These are phyloP conservation scores for Talaromyces islandicus DNA, from an alignment of 2,329 filamentous ascomycete species.

Conservation along the genomic window DNA sequence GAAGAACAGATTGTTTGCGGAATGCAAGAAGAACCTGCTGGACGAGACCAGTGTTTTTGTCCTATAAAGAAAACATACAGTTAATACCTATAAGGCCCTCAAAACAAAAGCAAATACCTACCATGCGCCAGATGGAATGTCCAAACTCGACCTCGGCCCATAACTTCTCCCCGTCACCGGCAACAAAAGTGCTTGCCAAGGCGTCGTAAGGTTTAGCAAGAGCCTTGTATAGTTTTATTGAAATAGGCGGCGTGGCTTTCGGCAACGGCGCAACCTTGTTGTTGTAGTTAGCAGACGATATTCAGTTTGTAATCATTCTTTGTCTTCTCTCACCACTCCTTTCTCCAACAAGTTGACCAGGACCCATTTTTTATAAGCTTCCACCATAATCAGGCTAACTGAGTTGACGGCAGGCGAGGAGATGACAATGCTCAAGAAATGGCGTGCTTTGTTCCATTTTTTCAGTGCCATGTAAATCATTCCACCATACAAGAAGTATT, in stretches of 20 bases:
- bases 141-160: constrained; percentile 59
- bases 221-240: constrained; percentile 52
- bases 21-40: constrained; percentile 64
- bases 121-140: constrained; percentile 54
- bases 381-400: constrained; percentile 72
- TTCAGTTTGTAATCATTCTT: neutral
- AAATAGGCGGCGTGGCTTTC: constrained; percentile 47
- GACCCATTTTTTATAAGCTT: constrained; percentile 89
- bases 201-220: constrained; percentile 65
- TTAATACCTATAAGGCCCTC: neutral
- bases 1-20: constrained; percentile 68
- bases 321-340: constrained; percentile 48
- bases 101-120: constrained; percentile 23
- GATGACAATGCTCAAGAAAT: constrained; percentile 59
- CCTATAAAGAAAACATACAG: constrained; percentile 34
- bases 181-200: constrained; percentile 64
- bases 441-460: constrained; percentile 58
- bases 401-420: constrained; percentile 60
- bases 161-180: constrained; percentile 53
- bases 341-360: constrained; percentile 66
- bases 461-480: constrained; percentile 57
- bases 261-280: constrained; percentile 42
- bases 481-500: constrained; percentile 62
- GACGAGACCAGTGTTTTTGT: constrained; percentile 69
- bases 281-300: constrained; percentile 7